Base-by-base conservation (phyloP, 2,329 filamentous ascomycete species). In the Penicillium janthinellum region DNA sequence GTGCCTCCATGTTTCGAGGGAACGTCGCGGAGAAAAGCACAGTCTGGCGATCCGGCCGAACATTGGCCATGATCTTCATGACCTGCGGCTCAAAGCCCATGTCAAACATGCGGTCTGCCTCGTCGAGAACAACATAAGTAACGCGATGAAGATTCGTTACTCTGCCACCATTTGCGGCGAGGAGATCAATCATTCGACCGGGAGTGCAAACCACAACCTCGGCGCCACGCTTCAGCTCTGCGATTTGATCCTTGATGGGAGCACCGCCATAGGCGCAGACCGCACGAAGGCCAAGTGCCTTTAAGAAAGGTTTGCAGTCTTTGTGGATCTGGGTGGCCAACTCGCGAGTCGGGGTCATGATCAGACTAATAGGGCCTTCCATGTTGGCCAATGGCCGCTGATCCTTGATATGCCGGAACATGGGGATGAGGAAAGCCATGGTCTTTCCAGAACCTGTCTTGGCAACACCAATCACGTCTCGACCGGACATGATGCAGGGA, bases 71-170 rank as follows among this genome's bases (percentile, higher is more conserved):
- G 59, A 99, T 95, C 77, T 96, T 97, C 87, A 95, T 95, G 56
- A 99, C 93, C 75, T 99, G 95, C 2, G 95, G 94, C 77, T 96
- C 94, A 72, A 99, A 99, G 14, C 95, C 95, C 95, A 99, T 98
- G 75, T 99, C 95, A 73, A 98, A 97, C 95, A 99, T 98, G 63
- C 95, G 90, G 77, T 99, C 95, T 50, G 95, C 95, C 78, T 99
- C 95, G 73, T 99, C 95, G 41, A 99, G 85, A 11, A 99, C 95
- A 25, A 97, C 88, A 74, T 98, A 99, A 0, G 92, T 95, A 12
- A 96, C 91, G 64, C 95, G 86, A 67, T 86, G 88, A 58, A 99
- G 82, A 71, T 96, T 98, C 12, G 94, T 96, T 10, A 98, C 93
- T 63, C 93, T 87, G n/a, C 94, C 94, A 65, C 91, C 89, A 73